Conservation (phyloP, 768 basidiomycete species). For the Daedalea quercina region DNA sequence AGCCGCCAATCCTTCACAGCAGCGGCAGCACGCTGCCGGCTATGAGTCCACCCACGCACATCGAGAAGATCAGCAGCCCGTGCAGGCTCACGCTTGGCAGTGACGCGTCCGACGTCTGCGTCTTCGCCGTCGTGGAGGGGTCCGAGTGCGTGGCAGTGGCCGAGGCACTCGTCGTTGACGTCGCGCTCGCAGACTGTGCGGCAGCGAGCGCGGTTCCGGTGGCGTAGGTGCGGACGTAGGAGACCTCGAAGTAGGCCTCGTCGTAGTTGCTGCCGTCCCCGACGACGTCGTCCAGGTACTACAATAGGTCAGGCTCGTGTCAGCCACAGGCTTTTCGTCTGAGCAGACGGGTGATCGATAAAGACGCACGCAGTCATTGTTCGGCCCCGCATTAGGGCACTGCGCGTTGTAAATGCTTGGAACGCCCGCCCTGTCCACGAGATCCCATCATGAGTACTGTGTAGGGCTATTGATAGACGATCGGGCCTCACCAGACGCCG, state of each 20-base stretch:
- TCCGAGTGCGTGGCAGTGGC: neutral
- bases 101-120: neutral
- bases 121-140: neutral
- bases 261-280: slow-evolving; percentile 49
- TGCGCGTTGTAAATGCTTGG: slow-evolving; percentile 32
- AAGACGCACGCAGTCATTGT: slow-evolving; percentile 33
- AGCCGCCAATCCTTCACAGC: neutral
- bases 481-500: slow-evolving; percentile 34
- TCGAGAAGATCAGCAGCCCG: neutral
- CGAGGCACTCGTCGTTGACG: neutral
- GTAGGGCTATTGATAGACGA: neutral
- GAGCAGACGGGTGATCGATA: neutral
- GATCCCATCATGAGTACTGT: neutral
- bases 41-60: neutral
- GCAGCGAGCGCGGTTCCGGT: slow-evolving; percentile 20
- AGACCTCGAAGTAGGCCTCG: slow-evolving; percentile 61
- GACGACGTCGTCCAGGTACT: slow-evolving; percentile 51
- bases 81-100: neutral
- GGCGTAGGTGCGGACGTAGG: slow-evolving; percentile 56
- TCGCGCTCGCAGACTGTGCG: neutral
- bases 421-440: slow-evolving; percentile 40
- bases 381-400: slow-evolving; percentile 31
- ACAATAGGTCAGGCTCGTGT: neutral
- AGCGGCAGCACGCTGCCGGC: neutral
- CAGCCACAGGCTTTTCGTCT: neutral